A percentile compares a stretch with the other conserved stretches of the same genome.
Evolutionary conservation across 106 monocot species (phyloP).

Genomic region (Ottelia alismoides): DNA sequence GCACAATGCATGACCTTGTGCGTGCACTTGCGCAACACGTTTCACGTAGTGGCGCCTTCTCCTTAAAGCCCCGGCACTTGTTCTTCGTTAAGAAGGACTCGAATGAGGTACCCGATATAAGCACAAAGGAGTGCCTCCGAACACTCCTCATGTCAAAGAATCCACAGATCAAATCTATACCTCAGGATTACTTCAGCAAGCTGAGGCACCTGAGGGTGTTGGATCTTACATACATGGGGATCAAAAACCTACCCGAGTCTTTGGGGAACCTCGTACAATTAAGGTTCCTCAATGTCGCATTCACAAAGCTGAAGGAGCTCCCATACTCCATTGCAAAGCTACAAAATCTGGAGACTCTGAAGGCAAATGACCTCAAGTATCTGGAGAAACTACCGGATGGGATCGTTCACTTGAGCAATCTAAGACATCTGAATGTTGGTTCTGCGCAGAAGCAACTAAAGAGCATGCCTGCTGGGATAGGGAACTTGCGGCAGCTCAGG

Average conservation of each 20-base stretch:
- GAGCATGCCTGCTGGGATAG: slow-evolving; percentile 13
- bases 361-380: background rate
- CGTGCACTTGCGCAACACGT: slow-evolving; percentile 20
- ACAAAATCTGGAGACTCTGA: slow-evolving; percentile 18
- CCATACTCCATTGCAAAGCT: slow-evolving; percentile 9
- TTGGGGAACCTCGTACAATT: background rate
- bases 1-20: slow-evolving; percentile 28
- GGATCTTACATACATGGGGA: background rate
- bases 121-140: too few species aligned
- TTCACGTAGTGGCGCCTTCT: background rate
- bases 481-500: background rate
- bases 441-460: background rate
- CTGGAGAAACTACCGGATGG: background rate
- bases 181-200: background rate
- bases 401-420: background rate
- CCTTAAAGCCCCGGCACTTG: background rate
- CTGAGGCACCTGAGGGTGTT: background rate
- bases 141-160: background rate
- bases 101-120: background rate
- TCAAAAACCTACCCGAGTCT: slow-evolving; percentile 1
- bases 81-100: background rate
- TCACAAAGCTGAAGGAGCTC: background rate
- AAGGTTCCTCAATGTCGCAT: background rate
- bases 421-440: background rate
- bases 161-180: background rate